Evolutionary conservation across 2,329 filamentous ascomycete species (phyloP).

Genomic region (Sclerotinia sclerotiorum): DNA sequence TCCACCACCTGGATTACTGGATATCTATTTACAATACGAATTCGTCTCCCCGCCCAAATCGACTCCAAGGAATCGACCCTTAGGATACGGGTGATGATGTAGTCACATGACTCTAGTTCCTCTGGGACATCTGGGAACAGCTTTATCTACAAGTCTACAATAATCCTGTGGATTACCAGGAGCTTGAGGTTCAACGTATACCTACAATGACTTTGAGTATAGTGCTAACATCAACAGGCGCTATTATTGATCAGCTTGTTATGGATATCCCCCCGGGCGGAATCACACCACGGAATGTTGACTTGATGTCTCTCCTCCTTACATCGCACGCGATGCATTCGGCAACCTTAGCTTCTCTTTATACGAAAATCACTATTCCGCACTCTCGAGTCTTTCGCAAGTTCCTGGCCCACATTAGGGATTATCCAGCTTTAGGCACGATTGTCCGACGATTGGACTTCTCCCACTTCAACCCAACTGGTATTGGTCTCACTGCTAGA

Average conservation of each 20-base stretch:
- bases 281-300: constrained; percentile 72
- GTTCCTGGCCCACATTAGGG: constrained; percentile 67
- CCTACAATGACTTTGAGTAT: constrained; percentile 14
- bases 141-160: constrained; percentile 15
- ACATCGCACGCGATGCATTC: constrained; percentile 74
- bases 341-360: constrained; percentile 72
- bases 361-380: constrained; percentile 77
- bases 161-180: constrained; percentile 15
- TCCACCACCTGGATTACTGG: constrained; percentile 11
- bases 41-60: constrained; percentile 10
- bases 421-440: constrained; percentile 67
- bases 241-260: constrained; percentile 73
- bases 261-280: constrained; percentile 75
- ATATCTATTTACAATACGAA: background rate
- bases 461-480: constrained; percentile 80
- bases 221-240: constrained; percentile 48
- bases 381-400: constrained; percentile 83
- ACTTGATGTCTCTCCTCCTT: constrained; percentile 72
- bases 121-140: constrained; percentile 19
- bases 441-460: constrained; percentile 80
- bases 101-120: constrained; percentile 29
- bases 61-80: constrained; percentile 18
- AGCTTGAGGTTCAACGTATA: constrained; percentile 23
- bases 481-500: constrained; percentile 71
- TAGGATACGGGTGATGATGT: constrained; percentile 18